Percentiles rank a stretch among this genome's conserved stretches.
These are phyloP conservation scores for Pleomassaria siparia DNA, from an alignment of 2,329 filamentous ascomycete genomes.

Conservation along the genomic window DNA sequence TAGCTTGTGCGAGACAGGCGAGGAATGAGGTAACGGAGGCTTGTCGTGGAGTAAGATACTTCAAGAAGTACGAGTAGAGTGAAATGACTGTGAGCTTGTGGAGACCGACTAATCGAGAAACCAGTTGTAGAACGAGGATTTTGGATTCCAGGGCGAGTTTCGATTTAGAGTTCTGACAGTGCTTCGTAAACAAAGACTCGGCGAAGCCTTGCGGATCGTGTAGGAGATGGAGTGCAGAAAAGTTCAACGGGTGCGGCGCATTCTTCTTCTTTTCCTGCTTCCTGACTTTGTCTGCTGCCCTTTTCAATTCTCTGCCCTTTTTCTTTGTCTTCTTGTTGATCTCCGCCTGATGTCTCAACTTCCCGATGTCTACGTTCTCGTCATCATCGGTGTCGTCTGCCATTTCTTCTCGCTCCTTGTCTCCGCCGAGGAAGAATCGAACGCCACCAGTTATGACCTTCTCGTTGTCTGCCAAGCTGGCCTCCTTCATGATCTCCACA, in stretches of 20 bases:
- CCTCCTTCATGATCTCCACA: slow-evolving; percentile 98
- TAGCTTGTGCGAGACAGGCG: slow-evolving; percentile 87
- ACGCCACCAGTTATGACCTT: slow-evolving; percentile 89
- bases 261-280: slow-evolving; percentile 82
- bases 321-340: slow-evolving; percentile 99
- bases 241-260: slow-evolving; percentile 86
- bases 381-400: slow-evolving; percentile 80
- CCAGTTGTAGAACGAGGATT: slow-evolving; percentile 83
- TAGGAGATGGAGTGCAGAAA: slow-evolving; percentile 89
- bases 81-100: slow-evolving; percentile 89
- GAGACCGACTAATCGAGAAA: slow-evolving; percentile 86
- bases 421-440: slow-evolving; percentile 92
- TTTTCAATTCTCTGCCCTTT: slow-evolving; percentile 74
- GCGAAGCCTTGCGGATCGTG: slow-evolving; percentile 95
- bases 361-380: slow-evolving; percentile 71
- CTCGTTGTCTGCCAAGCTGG: slow-evolving; percentile 82
- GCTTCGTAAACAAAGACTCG: slow-evolving; percentile 85
- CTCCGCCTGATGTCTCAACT: slow-evolving; percentile 78
- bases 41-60: slow-evolving; percentile 82
- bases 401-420: slow-evolving; percentile 91
- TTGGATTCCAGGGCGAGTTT: slow-evolving; percentile 87
- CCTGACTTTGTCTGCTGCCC: slow-evolving; percentile 80
- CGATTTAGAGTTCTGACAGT: slow-evolving; percentile 82
- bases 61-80: slow-evolving; percentile 95
- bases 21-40: slow-evolving; percentile 90